Base-by-base conservation (phyloP, 2,329 filamentous ascomycete genomes). In the Talaromyces sp. region DNA sequence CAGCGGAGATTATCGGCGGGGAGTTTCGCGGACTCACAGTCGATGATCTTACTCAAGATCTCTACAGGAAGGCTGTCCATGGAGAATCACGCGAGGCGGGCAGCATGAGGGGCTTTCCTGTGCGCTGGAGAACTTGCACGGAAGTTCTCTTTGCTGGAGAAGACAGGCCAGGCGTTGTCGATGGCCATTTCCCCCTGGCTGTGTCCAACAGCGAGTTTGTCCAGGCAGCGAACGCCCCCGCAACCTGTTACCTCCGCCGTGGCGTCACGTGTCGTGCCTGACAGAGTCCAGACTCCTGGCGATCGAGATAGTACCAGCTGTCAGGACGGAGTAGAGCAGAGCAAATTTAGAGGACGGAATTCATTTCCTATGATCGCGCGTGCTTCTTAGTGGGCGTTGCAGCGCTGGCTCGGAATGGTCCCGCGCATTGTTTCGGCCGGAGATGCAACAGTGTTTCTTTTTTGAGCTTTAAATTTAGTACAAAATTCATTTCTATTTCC, bases 51-150 rank as follows among this genome's bases (percentile, higher is more conserved):
- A 63, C 86, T 78, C 60, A 88, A 70, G 63, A 88, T 82, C 76
- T 89, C 86, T 72, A 83, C 80, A 43, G 86, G 86, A 64, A 89
- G 81, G 67, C 77, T 78, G 65, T 85, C 79, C 71, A 85, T 79
- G 67, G 31, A 54, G 55, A 17, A 61, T 27, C 51, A 26, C 27
- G 31, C 24, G 41, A 51, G 55, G 31, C 55, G 48, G 56, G 55
- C 55, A 51, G 41, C 59, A 61, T 61, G 59, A 55, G 59, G 59
- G 59, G 59, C 59, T 61, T 54, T 46, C n/a, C n/a, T 12, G 43
- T 21, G 43, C 21, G 43, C 43, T n/a, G 43, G 43, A 46, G 43
- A 46, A 46, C 43, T 46, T 46, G 43, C 43, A 46, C n/a, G 43
- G 43, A 46, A 46, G 43, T 24, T 46, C 43, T 46, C 43, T n/a